A percentile compares a stretch with the other conserved stretches of the same genome.
These are phyloP conservation scores for Rubus parviflorus DNA, from an alignment of 306 rosid genomes.

Conservation along the genomic window DNA sequence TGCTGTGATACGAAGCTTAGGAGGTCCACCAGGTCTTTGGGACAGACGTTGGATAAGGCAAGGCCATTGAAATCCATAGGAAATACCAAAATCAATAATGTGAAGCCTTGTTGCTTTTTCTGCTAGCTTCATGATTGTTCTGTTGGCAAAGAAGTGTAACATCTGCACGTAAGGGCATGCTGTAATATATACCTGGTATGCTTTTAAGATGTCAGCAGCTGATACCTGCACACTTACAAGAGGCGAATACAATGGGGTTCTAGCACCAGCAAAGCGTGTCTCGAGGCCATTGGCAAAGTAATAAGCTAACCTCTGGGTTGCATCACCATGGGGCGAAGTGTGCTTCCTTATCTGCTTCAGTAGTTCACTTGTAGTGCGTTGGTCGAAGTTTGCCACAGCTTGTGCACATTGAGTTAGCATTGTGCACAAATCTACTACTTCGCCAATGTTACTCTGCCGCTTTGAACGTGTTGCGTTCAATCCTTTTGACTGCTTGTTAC, in stretches of 20 bases:
- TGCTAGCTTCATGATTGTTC: slow-evolving; percentile 28
- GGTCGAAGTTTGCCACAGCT: slow-evolving; percentile 37
- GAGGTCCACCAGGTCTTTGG: slow-evolving; percentile 37
- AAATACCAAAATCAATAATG: slow-evolving; percentile 44
- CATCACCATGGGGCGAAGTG: slow-evolving; percentile 39
- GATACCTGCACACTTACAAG: slow-evolving; percentile 26
- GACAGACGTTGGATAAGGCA: slow-evolving; percentile 42
- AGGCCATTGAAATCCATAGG: slow-evolving; percentile 52
- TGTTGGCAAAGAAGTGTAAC: slow-evolving; percentile 30
- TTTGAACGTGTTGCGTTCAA: slow-evolving; percentile 7
- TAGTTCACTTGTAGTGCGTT: slow-evolving; percentile 21
- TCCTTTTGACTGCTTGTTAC: slow-evolving; percentile 17
- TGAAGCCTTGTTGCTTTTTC: slow-evolving; percentile 30
- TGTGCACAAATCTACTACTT: slow-evolving; percentile 38
- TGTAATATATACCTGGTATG: slow-evolving; percentile 24
- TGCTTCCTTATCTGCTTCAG: slow-evolving; percentile 34
- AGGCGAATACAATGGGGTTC: slow-evolving; percentile 24
- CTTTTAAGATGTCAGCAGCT: slow-evolving; percentile 38
- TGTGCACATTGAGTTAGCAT: slow-evolving; percentile 40
- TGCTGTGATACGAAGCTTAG: slow-evolving; percentile 41
- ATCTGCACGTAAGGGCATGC: slow-evolving; percentile 41
- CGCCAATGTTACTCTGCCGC: slow-evolving; percentile 8
- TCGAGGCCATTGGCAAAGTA: slow-evolving; percentile 47
- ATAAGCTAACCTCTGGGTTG: slow-evolving; percentile 41
- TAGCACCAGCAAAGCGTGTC: slow-evolving; percentile 33